Evolutionary conservation across 305 asterid genomes (phyloP).

Genomic region (Stenogyne calaminthoides): DNA sequence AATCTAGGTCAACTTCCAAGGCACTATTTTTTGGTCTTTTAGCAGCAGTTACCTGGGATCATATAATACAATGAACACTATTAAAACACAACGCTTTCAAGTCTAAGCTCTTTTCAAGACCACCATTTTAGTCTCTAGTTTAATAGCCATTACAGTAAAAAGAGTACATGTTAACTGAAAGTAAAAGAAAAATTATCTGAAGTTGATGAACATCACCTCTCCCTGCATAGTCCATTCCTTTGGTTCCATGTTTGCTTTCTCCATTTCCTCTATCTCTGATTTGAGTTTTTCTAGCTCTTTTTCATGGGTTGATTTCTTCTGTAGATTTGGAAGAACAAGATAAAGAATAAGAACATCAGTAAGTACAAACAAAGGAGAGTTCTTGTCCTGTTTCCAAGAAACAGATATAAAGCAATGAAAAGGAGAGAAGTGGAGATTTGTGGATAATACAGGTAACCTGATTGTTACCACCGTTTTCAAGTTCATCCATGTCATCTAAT

Average conservation of each 20-base stretch:
- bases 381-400: no score
- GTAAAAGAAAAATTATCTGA: neutral
- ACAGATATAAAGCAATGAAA: no score
- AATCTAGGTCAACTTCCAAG: slow-evolving; percentile 85
- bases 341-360: slow-evolving; percentile 22
- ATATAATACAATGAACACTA: slow-evolving; percentile 29
- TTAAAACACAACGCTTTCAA: slow-evolving; percentile 22
- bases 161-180: neutral
- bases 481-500: slow-evolving; percentile 54
- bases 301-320: slow-evolving; percentile 83
- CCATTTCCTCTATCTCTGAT: slow-evolving; percentile 74
- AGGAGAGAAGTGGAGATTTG: no score
- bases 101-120: slow-evolving; percentile 18
- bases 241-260: slow-evolving; percentile 79
- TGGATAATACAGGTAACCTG: slow-evolving; percentile 39
- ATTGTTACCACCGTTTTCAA: slow-evolving; percentile 36
- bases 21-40: slow-evolving; percentile 95
- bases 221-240: slow-evolving; percentile 97
- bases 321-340: slow-evolving; percentile 30
- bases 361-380: slow-evolving; percentile 4
- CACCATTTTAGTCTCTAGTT: neutral
- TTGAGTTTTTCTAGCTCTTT: slow-evolving; percentile 67
- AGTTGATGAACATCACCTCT: slow-evolving; percentile 57
- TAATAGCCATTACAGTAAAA: slow-evolving; percentile 12
- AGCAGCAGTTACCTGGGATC: slow-evolving; percentile 76